A percentile compares a stretch with the other conserved stretches of the same genome.
Conservation (phyloP, 2,329 filamentous ascomycete genomes). For the Colletotrichum aenigma region DNA sequence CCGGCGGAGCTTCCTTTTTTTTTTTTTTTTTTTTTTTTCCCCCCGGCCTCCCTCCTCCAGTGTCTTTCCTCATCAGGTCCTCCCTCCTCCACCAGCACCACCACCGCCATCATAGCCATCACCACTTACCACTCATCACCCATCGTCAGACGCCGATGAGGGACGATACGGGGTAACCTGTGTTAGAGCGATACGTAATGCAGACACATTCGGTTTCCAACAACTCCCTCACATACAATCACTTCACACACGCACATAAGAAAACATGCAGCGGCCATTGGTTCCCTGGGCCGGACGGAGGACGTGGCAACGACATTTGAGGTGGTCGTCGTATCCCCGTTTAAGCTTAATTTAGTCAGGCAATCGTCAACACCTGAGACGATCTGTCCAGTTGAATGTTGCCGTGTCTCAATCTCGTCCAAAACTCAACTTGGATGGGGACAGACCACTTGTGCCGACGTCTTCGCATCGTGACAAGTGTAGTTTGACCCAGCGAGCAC, state of each 20-base stretch:
- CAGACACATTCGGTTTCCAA: neutral
- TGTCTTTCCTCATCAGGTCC: neutral
- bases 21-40: too few species aligned
- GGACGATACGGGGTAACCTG: too few species aligned
- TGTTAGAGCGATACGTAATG: neutral
- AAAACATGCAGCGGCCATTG: neutral
- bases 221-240: neutral
- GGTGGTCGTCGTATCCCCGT: neutral
- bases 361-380: neutral
- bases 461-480: neutral
- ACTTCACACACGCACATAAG: neutral
- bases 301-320: neutral
- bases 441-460: neutral
- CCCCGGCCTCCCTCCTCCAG: neutral
- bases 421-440: neutral
- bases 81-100: neutral
- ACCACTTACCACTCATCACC: neutral
- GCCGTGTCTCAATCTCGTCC: neutral
- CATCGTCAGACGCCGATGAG: neutral
- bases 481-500: neutral
- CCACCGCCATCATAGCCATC: neutral
- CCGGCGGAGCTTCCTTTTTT: neutral
- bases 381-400: neutral
- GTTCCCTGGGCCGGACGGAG: neutral
- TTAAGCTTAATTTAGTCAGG: constrained; percentile 15